Evolutionary conservation across 176 grass and related monocot genomes (phyloP).

Genomic region (Oryza punctata): DNA sequence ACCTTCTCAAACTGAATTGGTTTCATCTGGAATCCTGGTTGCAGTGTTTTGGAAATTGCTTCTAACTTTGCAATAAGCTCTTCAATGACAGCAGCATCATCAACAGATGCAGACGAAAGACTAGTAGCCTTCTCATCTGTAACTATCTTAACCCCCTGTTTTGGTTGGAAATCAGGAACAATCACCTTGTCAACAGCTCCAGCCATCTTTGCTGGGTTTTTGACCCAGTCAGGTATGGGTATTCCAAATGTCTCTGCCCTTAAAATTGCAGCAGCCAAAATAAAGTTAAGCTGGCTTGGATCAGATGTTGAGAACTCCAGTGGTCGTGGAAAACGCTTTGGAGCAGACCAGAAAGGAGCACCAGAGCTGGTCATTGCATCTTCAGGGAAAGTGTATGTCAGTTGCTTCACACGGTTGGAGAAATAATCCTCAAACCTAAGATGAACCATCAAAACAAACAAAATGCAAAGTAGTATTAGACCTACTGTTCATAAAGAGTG

Average conservation of each 20-base stretch:
- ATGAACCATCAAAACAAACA: slow-evolving; percentile 30
- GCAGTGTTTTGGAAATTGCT: slow-evolving; percentile 60
- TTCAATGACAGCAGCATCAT: slow-evolving; percentile 81
- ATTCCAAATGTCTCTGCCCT: slow-evolving; percentile 86
- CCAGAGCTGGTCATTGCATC: slow-evolving; percentile 78
- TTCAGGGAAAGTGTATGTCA: slow-evolving; percentile 90
- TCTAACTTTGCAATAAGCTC: slow-evolving; percentile 75
- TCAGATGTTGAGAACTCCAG: slow-evolving; percentile 73
- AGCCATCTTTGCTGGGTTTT: slow-evolving; percentile 63
- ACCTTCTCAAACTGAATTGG: slow-evolving; percentile 98
- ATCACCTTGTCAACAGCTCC: slow-evolving; percentile 71
- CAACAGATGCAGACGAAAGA: slow-evolving; percentile 68
- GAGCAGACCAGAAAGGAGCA: slow-evolving; percentile 90
- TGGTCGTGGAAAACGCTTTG: slow-evolving; percentile 82
- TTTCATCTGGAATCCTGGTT: slow-evolving; percentile 76
- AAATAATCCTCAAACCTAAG: slow-evolving; percentile 94
- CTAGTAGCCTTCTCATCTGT: slow-evolving; percentile 84
- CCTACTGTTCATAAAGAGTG: not conserved
- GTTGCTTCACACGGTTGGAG: slow-evolving; percentile 80
- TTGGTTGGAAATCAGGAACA: slow-evolving; percentile 77
- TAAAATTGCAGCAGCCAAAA: slow-evolving; percentile 74
- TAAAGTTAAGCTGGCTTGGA: slow-evolving; percentile 62
- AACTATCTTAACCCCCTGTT: slow-evolving; percentile 76
- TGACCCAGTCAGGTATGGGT: slow-evolving; percentile 69
- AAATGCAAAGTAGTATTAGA: slow-evolving; percentile 5